Percentiles rank a stretch among this genome's conserved stretches.
These are phyloP conservation scores for Phytophthora cactorum DNA, from an alignment of 352 stramenopile species.

Conservation along the genomic window DNA sequence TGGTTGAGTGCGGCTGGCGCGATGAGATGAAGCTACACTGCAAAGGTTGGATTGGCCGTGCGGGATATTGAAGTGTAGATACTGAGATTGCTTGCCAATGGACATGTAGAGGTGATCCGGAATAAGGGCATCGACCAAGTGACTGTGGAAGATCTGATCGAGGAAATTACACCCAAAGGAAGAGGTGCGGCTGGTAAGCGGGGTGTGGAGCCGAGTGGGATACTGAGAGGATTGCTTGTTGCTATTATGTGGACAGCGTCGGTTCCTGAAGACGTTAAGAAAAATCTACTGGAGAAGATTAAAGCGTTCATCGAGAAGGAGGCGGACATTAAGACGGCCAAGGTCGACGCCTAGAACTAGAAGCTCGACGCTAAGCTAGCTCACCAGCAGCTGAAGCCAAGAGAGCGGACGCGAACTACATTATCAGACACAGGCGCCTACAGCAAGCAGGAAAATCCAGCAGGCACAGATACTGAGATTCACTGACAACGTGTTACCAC, in stretches of 20 bases:
- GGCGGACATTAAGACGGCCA: conserved; percentile 17
- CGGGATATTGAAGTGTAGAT: neutral
- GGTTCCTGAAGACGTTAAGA: conserved; percentile 91
- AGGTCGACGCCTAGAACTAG: conserved; percentile 4
- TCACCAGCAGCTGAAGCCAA: conserved; percentile 16
- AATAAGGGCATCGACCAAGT: conserved; percentile 95
- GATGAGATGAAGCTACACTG: conserved; percentile 92
- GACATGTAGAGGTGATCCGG: conserved; percentile 88
- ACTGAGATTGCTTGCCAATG: neutral
- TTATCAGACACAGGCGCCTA: conserved; percentile 16
- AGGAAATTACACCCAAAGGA: conserved; percentile 91
- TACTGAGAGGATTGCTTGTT: conserved; percentile 5
- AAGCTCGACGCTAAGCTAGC: neutral
- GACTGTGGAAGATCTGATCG: conserved; percentile 94
- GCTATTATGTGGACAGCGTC: conserved; percentile 42
- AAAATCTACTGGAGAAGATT: conserved; percentile 91
- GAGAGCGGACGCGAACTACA: conserved; percentile 15
- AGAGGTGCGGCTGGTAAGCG: conserved; percentile 49
- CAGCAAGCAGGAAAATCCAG: conserved; percentile 33
- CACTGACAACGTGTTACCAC: conserved; percentile 21
- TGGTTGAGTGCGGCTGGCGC: conserved; percentile 93
- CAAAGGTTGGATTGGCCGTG: conserved; percentile 56
- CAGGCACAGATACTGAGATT: conserved; percentile 3
- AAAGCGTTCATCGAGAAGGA: conserved; percentile 90
- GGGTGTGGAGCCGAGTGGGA: conserved; percentile 1